phyloP scores from a whole-genome alignment of 495 filamentous ascomycete genomes.

The Niebla homalea region DNA sequence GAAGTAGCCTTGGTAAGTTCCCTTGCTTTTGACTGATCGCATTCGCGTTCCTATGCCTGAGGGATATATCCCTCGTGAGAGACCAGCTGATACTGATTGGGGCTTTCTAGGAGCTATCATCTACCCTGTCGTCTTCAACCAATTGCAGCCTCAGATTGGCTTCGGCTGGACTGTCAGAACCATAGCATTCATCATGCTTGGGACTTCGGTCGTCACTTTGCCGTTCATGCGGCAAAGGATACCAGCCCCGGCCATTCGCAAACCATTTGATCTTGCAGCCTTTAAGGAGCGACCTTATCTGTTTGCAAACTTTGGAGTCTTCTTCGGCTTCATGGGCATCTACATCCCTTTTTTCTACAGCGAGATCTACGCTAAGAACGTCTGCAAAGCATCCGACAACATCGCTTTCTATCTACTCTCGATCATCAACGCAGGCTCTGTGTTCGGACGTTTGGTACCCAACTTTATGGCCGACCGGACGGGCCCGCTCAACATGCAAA shows the following conservation, averaged over 20 bases:
- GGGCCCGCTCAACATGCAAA: constrained; percentile 51
- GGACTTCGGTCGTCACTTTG: constrained; percentile 39
- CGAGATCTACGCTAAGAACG: constrained; percentile 40
- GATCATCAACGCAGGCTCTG: constrained; percentile 35
- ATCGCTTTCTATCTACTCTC: constrained; percentile 42
- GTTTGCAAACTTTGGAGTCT: constrained; percentile 29
- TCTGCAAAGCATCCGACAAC: constrained; percentile 17
- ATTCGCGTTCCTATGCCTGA: no score
- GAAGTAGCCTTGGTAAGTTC: constrained; percentile 25
- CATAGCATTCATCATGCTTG: constrained; percentile 45
- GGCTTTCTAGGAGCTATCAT: constrained; percentile 35
- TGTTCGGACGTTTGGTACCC: constrained; percentile 24
- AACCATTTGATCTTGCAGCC: constrained; percentile 31
- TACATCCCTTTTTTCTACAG: constrained; percentile 65
- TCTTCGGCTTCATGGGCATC: constrained; percentile 51
- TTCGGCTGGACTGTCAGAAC: constrained; percentile 55
- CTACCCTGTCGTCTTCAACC: constrained; percentile 56
- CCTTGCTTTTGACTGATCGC: no score
- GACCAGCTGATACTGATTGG: no score
- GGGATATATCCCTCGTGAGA: no score
- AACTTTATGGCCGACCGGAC: not conserved
- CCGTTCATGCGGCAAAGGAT: constrained; percentile 40
- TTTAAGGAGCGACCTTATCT: constrained; percentile 32
- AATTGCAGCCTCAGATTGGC: constrained; percentile 42
- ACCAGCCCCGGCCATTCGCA: constrained; percentile 20